Base-by-base conservation (phyloP, 2,329 filamentous ascomycete genomes). In the Botrytis porri region DNA sequence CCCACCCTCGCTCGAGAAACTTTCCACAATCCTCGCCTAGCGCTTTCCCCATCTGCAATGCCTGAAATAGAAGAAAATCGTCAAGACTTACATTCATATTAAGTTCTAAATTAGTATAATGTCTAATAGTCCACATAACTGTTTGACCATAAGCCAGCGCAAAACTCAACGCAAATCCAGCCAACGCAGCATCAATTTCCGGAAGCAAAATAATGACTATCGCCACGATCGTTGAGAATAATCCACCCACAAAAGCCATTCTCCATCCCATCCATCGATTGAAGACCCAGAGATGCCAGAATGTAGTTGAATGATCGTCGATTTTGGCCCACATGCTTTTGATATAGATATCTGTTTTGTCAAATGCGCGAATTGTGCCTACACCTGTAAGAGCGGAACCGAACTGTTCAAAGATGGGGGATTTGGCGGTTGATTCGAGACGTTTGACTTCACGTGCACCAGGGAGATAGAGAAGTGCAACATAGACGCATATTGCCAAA, bases 321-420 rank as follows among this genome's bases (percentile, higher is more conserved):
- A 95, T 88, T 76, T 87, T 88, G 65, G 81, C 80, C 79, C 91
- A 90, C 90, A 95, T 94, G 72, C 88, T 86, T 18, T 89, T 85
- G 63, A 92, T 84, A 76, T 94, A 95, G 1, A 86, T 85, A 32
- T 88, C 84, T 0, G 85, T 83, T 83, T 93, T 94, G 75, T 89
- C 89, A 76, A 93, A 95, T 0, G 91, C 91, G 20, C 93, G 88
- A 70, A 96, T 93, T 0, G 93, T 95, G 1, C 88, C 85, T 29
- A 96, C 88, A 8, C 93, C 93, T 0, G 88, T 87, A 16, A 95
- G 86, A 0, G 91, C 88, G 1, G 91, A 89, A 18, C 90, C 90
- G 77, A 95, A 95, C 75, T 93, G 89, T 80, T 95, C 93, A 77
- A 94, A 95, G 1, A 95, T 89, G 0, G 93, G 93, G 0, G 90